Evolutionary conservation across 2,329 filamentous ascomycete species (phyloP).

Genomic region (Albifimbria verrucaria): DNA sequence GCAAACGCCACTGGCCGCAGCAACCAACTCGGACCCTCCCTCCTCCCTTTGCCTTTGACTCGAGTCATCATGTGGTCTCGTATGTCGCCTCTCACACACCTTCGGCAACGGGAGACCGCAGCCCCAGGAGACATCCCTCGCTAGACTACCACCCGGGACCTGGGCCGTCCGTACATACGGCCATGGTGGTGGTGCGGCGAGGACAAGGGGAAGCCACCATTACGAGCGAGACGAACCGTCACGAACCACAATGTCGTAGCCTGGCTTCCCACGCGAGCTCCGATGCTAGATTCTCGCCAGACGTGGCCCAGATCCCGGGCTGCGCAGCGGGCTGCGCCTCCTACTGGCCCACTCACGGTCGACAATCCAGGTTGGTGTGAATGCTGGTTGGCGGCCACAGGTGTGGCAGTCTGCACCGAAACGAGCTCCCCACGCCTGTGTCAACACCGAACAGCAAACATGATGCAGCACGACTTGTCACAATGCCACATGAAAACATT

Average conservation of each 20-base stretch:
- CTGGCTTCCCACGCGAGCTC: neutral
- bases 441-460: neutral
- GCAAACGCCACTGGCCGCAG: neutral
- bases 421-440: neutral
- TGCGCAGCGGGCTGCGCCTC: neutral
- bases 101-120: neutral
- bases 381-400: neutral
- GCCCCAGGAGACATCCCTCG: neutral
- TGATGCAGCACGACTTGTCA: neutral
- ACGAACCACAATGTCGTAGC: neutral
- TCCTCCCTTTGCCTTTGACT: neutral
- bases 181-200: neutral
- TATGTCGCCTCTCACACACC: neutral
- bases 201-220: neutral
- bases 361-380: neutral
- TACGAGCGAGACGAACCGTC: too few species aligned
- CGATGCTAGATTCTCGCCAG: neutral
- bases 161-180: too few species aligned
- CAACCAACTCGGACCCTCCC: neutral
- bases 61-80: neutral
- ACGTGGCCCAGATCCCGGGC: neutral
- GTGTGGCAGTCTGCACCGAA: neutral
- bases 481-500: neutral
- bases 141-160: too few species aligned
- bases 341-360: neutral